Base-by-base conservation (phyloP, 2,329 filamentous ascomycete genomes). In the Karstenula rhodostoma region DNA sequence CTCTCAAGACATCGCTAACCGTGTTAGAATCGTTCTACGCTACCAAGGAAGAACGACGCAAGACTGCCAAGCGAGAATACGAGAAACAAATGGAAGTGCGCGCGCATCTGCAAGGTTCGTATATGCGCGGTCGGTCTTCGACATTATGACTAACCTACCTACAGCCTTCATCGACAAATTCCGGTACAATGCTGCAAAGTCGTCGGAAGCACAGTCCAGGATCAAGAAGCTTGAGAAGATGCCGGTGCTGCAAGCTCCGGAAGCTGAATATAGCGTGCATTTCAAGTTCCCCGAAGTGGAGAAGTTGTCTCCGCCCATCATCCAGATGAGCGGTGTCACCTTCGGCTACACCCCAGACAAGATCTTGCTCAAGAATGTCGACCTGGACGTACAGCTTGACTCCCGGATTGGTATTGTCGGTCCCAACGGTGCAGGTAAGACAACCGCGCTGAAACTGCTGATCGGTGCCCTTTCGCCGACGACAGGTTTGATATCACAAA, bases 201-300 rank as follows among this genome's bases (percentile, higher is more conserved):
- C 95, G 0, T 97, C 94, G 9, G 95, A 99, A 83, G 95, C 95
- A 1, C 95, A 99, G 77, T 98, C 94, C 0, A 90, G 95, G 73
- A 98, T 99, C 86, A 99, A 99, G 86, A 99, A 99, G 78, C 84
- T 99, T 63, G 96, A 99, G 79, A 93, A 91, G 74, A 97, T 99
- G 92, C 95, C 96, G 1, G 83, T 97, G 1, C 86, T 99, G 55
- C 91, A 96, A 71, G 78, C 94, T 0, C 96, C 95, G 6, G 95
- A 99, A 82, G 88, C 89, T 61, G 94, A 97, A 79, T 99, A 99
- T 84, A 93, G 87, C 56, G 95, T 99, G 61, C 92, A 97, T 75
- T 99, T 99, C 87, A 91, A 90, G 69, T 99, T 99, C 82, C 95
- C 95, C 10, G 93, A 97, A 9, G 95, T 99, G 59, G 95, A 99